Evolutionary conservation across 352 stramenopile species (phyloP), one percentile per base, ranked within the genome.

Genomic region (Detonula confervacea): DNA sequence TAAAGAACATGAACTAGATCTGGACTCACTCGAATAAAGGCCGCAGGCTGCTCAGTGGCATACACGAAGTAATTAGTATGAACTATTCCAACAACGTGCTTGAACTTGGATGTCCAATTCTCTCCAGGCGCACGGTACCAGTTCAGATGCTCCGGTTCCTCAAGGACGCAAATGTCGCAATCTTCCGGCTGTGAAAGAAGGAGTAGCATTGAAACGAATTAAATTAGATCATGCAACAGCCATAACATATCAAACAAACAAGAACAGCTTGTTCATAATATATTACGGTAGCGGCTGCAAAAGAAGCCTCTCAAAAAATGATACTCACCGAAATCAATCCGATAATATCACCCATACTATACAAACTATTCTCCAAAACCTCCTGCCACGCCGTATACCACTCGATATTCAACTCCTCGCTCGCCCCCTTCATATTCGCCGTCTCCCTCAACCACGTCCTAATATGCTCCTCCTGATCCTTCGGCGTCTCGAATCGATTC

Each of bases 111-210:
- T 22, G 87, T 93, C 92, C 90, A 95, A 47, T 81, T 71, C 12
- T 82, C 71, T n/a, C 77, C 81, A n/a, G 71, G 77, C 4, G 68
- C 62, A 60, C 84, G 68, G 62, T 95, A 95, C 86, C 92, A 96
- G 73, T 96, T 96, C 9, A 96, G 73, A 88, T 96, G 93, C 66
- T 96, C 93, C 11, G 93, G 92, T 74, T 94, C 89, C 80, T 94
- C 89, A 1, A 94, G 64, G 30, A 94, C 83, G 47, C 81, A 90
- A 66, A 94, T 89, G 67, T 94, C 87, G 39, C 87, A 87, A 30
- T 84, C 63, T 57, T 89, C 83, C 39, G 75, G 74, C 63, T 80
- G 27, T n/a, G n/a, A n/a, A n/a, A n/a, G n/a, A n/a, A n/a, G n/a
- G n/a, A n/a, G n/a, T n/a, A n/a, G n/a, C n/a, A n/a, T n/a, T n/a